Evolutionary conservation across 345 rosid genomes (phyloP).

Genomic region (Rhodamnia argentea): DNA sequence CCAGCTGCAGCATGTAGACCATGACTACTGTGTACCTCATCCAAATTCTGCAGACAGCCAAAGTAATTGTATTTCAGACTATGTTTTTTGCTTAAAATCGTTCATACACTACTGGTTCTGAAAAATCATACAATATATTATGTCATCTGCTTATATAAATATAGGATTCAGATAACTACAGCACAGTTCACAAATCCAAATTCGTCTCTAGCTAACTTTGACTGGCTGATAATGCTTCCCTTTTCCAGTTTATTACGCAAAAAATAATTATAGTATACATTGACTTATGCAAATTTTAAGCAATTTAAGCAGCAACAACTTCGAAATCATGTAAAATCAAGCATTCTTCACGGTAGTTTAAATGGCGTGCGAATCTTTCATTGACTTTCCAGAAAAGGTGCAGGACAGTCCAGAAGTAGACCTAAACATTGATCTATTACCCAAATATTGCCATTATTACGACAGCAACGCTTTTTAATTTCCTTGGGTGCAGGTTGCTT

Average conservation of each 20-base stretch:
- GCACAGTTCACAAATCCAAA: neutral
- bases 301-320: neutral
- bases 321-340: neutral
- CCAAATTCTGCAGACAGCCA: conserved; percentile 47
- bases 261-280: neutral
- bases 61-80: neutral
- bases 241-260: neutral
- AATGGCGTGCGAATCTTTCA: neutral
- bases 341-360: neutral
- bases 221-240: neutral
- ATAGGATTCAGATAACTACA: neutral
- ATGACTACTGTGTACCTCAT: conserved; percentile 83
- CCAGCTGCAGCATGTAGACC: conserved; percentile 98
- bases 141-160: neutral
- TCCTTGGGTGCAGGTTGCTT: neutral
- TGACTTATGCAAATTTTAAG: neutral
- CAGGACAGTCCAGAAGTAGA: neutral
- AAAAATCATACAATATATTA: neutral
- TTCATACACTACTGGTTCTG: neutral
- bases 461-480: neutral
- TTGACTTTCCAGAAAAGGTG: neutral
- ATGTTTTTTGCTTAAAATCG: neutral
- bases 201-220: neutral
- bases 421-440: neutral
- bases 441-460: neutral